Conservation (phyloP, 2,329 filamentous ascomycete genomes). For the Monosporascus sp. region DNA sequence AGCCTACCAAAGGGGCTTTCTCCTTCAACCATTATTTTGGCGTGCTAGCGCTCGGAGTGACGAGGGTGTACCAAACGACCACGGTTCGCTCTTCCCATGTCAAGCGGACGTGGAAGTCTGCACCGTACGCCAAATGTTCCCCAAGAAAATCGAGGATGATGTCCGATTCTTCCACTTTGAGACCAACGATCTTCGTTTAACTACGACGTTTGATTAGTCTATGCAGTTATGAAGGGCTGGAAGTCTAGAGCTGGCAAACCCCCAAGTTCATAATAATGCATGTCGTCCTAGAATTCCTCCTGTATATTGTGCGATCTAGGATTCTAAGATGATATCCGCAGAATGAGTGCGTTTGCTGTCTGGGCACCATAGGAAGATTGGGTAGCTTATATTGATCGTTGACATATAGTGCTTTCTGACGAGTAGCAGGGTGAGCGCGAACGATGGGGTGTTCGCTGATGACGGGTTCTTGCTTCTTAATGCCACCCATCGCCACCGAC, state of each 20-base stretch:
- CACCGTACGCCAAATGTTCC: constrained; percentile 66
- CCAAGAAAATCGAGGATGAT: constrained; percentile 71
- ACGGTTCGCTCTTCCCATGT: constrained; percentile 78
- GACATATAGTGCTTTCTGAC: constrained; percentile 77
- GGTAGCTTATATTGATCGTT: constrained; percentile 69
- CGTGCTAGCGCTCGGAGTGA: constrained; percentile 40
- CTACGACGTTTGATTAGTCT: constrained; percentile 31
- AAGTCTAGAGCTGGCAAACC: too few relatives aligned
- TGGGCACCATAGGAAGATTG: neutral
- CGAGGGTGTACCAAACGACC: constrained; percentile 81
- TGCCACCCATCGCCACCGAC: constrained; percentile 59
- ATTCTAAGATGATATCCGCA: too few relatives aligned
- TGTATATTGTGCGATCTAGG: too few relatives aligned
- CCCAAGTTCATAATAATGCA: too few relatives aligned
- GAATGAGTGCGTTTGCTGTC: too few relatives aligned
- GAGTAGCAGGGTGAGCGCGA: constrained; percentile 74
- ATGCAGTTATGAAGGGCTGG: neutral
- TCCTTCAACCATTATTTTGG: too few relatives aligned
- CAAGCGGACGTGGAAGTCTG: constrained; percentile 68
- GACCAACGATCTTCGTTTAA: constrained; percentile 73
- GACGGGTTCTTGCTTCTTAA: constrained; percentile 72
- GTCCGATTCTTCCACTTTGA: constrained; percentile 84
- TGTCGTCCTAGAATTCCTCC: too few relatives aligned
- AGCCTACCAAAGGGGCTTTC: too few relatives aligned
- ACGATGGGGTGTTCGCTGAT: constrained; percentile 71